These are phyloP conservation scores for Penicillium sp. DNA, from an alignment of 2,329 filamentous ascomycete genomes.

Conservation along the genomic window DNA sequence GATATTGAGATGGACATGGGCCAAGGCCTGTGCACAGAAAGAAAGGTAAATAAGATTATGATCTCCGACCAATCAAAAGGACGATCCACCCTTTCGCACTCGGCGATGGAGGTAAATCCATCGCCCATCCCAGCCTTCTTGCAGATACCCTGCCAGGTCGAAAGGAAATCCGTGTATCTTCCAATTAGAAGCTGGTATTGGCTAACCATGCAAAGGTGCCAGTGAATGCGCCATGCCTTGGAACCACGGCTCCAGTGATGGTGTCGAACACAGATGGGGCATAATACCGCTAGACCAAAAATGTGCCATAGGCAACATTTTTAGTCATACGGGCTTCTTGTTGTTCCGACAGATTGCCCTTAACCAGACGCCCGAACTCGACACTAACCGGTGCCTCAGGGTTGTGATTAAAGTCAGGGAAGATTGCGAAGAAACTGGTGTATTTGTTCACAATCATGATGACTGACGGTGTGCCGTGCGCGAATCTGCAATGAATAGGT, in stretches of 20 bases:
- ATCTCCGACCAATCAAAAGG: not conserved
- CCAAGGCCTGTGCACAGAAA: constrained; percentile 30
- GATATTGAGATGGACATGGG: constrained; percentile 36
- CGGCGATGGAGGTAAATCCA: constrained; percentile 28
- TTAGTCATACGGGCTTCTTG: no score
- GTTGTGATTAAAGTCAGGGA: not conserved
- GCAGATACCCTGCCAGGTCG: constrained; percentile 36
- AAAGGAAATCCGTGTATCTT: constrained; percentile 19
- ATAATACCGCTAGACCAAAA: no score
- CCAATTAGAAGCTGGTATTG: constrained; percentile 33
- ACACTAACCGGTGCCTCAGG: not conserved
- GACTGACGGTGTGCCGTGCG: no score
- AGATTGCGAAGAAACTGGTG: not conserved
- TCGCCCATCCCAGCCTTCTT: constrained; percentile 30
- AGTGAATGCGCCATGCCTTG: constrained; percentile 30
- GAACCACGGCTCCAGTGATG: constrained; percentile 32
- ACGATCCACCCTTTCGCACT: constrained; percentile 37
- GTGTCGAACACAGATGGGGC: no score
- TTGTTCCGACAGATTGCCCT: no score
- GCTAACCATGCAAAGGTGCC: constrained; percentile 28
- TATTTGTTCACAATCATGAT: not conserved
- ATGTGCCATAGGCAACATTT: no score
- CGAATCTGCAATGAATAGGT: not conserved
- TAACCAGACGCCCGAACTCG: constrained; percentile 32
- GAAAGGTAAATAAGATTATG: not conserved